A percentile compares a stretch with the other conserved stretches of the same genome.
phyloP scores from a whole-genome alignment of 2,329 filamentous ascomycete genomes.

The Dendrostoma leiphaemia region DNA sequence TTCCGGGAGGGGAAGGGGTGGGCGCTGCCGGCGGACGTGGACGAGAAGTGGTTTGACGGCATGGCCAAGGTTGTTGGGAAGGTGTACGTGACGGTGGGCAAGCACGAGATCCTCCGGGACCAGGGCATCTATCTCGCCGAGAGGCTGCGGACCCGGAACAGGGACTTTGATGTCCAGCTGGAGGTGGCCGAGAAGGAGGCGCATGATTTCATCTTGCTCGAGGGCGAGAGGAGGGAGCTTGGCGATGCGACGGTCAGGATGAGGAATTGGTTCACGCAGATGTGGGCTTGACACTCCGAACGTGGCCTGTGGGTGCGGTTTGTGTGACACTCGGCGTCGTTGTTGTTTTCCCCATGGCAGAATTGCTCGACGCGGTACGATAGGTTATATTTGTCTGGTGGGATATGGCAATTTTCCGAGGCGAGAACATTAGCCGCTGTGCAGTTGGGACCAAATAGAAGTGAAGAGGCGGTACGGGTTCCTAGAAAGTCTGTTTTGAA shows the following conservation, averaged over 20 bases:
- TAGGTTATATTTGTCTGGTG: too few species aligned
- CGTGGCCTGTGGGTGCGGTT: too few species aligned
- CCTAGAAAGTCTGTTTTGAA: too few species aligned
- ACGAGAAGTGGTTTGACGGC: slow-evolving; percentile 27
- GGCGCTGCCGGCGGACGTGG: slow-evolving; percentile 29
- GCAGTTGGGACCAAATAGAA: too few species aligned
- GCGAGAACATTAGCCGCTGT: too few species aligned
- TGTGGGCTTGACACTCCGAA: slow-evolving; percentile 1
- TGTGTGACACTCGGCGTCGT: too few species aligned
- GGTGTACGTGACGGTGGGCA: slow-evolving; percentile 33
- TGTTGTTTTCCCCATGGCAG: too few species aligned
- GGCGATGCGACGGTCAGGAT: slow-evolving; percentile 30
- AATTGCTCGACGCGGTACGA: too few species aligned
- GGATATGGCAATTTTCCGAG: too few species aligned
- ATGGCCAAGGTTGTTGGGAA: slow-evolving; percentile 21
- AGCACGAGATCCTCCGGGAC: slow-evolving; percentile 31
- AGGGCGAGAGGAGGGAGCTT: slow-evolving; percentile 23
- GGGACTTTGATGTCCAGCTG: slow-evolving; percentile 25
- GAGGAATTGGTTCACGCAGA: slow-evolving; percentile 26
- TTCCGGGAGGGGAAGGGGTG: slow-evolving; percentile 21
- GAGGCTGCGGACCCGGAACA: slow-evolving; percentile 21
- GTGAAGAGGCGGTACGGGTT: too few species aligned
- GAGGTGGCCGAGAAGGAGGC: slow-evolving; percentile 29
- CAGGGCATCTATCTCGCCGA: slow-evolving; percentile 27
- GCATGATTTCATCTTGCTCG: slow-evolving; percentile 33